Percentiles rank a stretch among this genome's conserved stretches.
phyloP scores from a whole-genome alignment of 2,329 filamentous ascomycete genomes.

The Colletotrichum lini region DNA sequence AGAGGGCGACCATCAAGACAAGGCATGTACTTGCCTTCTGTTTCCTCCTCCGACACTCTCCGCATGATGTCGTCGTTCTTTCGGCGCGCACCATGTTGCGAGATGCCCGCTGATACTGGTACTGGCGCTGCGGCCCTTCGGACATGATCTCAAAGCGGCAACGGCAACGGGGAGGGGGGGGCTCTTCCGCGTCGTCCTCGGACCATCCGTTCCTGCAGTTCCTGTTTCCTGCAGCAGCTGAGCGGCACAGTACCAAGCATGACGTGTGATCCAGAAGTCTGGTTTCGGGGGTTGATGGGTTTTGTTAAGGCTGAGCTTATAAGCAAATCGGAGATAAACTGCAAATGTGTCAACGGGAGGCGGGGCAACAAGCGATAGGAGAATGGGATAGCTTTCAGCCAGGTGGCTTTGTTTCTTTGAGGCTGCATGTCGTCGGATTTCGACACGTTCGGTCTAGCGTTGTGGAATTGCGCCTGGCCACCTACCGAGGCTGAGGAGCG shows the following conservation, averaged over 20 bases:
- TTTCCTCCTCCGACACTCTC: slow-evolving; percentile 66
- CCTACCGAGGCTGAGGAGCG: neutral
- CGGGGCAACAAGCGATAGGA: slow-evolving; percentile 1
- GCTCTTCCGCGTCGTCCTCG: slow-evolving; percentile 9
- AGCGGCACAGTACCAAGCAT: slow-evolving; percentile 10
- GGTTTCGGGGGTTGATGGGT: neutral
- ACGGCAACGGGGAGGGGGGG: neutral
- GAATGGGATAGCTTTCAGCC: slow-evolving; percentile 7
- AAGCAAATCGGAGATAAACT: slow-evolving; percentile 20
- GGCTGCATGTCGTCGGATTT: slow-evolving; percentile 33
- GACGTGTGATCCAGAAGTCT: slow-evolving; percentile 20
- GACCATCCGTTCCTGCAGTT: slow-evolving; percentile 18
- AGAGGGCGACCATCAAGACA: neutral
- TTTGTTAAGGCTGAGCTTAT: slow-evolving; percentile 37
- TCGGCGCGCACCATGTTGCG: slow-evolving; percentile 48
- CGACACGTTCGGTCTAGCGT: slow-evolving; percentile 37
- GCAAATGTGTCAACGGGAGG: neutral
- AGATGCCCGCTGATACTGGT: slow-evolving; percentile 32
- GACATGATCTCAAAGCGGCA: slow-evolving; percentile 49
- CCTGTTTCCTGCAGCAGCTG: neutral
- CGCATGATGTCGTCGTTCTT: slow-evolving; percentile 60
- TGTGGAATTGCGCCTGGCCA: slow-evolving; percentile 8
- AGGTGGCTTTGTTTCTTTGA: slow-evolving; percentile 32
- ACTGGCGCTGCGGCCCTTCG: slow-evolving; percentile 53
- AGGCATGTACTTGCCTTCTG: slow-evolving; percentile 59